Evolutionary conservation across 148 eudicot genomes (phyloP), one percentile per base, ranked within the genome.

Genomic region (Fagopyrum tataricum): DNA sequence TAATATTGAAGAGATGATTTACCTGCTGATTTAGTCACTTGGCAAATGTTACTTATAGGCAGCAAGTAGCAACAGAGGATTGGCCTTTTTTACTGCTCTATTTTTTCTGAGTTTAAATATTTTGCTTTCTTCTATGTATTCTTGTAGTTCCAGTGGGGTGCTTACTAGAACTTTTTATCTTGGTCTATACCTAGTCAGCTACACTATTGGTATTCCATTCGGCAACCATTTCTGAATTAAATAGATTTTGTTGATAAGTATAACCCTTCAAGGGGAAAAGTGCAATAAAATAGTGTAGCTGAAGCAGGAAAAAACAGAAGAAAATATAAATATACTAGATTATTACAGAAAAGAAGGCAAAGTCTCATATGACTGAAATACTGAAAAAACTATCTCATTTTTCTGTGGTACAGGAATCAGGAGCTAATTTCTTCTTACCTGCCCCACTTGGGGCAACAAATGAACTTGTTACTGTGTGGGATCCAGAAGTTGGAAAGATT

Each of bases 401-500:
- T 62, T 71, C 69, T 75, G 76, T 76, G 56, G 48, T 83, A 80
- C 73, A 95, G 98, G 97, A 90, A 77, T 90, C 98, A 20, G 98
- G 96, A 75, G 90, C 96, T 75, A 95, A 95, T 79, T 87, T 91
- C 74, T 82, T 90, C 71, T 81, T 95, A 79, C 87, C 93, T 37
- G 86, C 97, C 73, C 93, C 97, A 40, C 82, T 95, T 56, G 87
- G 96, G 67, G 85, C 97, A 74, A 87, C 84, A 78, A 94, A 94
- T 83, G 98, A 94, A 80, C 85, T 94, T 72, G 98, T 94, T 77
- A 88, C 90, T 12, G 96, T 94, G 40, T 94, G 97, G 96, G 98
- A 94, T 75, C 97, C 98, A 69, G 98, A 91, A 77, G 88, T 91
- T 68, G 98, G 96, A 56, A 95, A 88, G 77, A 85, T 79, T 51